Conservation (phyloP, 2,329 filamentous ascomycete genomes). For the Leptographium wingfieldii region DNA sequence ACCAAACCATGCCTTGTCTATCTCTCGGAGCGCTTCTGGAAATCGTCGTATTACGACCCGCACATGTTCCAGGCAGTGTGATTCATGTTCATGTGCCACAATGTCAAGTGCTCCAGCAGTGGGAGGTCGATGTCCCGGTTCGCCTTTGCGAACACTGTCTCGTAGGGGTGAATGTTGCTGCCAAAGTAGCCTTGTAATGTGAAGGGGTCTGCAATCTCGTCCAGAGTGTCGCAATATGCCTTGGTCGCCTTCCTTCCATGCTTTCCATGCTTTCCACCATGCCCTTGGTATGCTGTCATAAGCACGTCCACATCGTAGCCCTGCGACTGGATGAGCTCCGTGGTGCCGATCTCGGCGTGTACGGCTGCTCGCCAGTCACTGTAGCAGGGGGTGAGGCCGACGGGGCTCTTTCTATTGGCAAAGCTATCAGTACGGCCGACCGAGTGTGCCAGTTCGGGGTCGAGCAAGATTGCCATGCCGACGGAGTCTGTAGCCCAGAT, state of each 20-base stretch:
- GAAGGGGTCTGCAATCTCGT: slow-evolving; percentile 14
- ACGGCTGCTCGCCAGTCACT: slow-evolving; percentile 15
- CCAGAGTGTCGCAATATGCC: slow-evolving; percentile 14
- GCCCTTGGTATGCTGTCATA: slow-evolving; percentile 19
- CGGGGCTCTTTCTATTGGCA: slow-evolving; percentile 14
- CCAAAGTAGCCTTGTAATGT: slow-evolving; percentile 20
- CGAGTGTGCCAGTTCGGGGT: slow-evolving; percentile 15
- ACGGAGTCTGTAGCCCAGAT: slow-evolving; percentile 24
- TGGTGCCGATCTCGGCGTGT: slow-evolving; percentile 21
- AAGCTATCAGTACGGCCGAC: slow-evolving; percentile 12
- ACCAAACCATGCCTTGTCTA: not conserved
- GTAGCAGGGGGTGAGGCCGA: slow-evolving; percentile 20
- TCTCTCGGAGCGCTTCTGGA: not conserved
- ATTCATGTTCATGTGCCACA: slow-evolving; percentile 16
- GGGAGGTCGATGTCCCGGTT: slow-evolving; percentile 19
- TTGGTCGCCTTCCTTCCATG: not conserved
- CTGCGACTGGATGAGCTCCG: slow-evolving; percentile 15
- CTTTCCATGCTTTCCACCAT: not conserved
- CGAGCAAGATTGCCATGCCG: slow-evolving; percentile 23
- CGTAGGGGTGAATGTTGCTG: slow-evolving; percentile 24
- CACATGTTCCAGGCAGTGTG: not conserved
- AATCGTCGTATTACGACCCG: not conserved
- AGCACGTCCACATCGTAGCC: slow-evolving; percentile 24
- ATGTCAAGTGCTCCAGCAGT: slow-evolving; percentile 17
- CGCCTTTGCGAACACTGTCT: slow-evolving; percentile 24